A percentile compares a stretch with the other conserved stretches of the same genome.
phyloP scores from a whole-genome alignment of 2,329 filamentous ascomycete species.

The Xylariaceae sp. region DNA sequence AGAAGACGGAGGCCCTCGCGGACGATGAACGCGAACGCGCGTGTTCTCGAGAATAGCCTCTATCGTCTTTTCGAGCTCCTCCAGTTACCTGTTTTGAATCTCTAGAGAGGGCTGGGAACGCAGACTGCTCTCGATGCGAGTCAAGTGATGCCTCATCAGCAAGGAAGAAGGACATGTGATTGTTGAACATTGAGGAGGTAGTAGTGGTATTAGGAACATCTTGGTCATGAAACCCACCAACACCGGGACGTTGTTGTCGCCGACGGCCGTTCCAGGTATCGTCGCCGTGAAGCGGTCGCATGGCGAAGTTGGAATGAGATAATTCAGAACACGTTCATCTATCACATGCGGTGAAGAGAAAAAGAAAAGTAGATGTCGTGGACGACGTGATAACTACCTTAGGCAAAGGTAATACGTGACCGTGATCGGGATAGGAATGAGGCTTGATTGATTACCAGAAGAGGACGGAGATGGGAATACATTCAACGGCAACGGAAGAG shows the following conservation, averaged over 20 bases:
- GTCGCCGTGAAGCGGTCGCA: conserved; percentile 44
- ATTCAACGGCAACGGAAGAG: conserved; percentile 3
- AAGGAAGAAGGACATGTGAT: conserved; percentile 49
- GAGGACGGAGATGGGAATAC: not conserved
- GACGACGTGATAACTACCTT: not conserved
- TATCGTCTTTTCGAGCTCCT: conserved; percentile 22
- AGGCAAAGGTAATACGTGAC: not conserved
- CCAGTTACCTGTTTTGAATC: conserved; percentile 31
- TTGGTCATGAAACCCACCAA: conserved; percentile 34
- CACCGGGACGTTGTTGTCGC: conserved; percentile 36
- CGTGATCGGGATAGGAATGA: not conserved
- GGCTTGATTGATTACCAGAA: not conserved
- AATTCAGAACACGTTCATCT: not conserved
- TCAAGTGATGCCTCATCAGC: conserved; percentile 46
- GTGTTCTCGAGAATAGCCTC: conserved; percentile 18
- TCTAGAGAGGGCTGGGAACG: conserved; percentile 27
- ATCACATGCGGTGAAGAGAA: conserved; percentile 4
- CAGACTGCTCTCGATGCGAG: conserved; percentile 33
- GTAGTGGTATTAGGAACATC: conserved; percentile 10
- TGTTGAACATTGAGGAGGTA: conserved; percentile 31
- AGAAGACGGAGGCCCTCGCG: conserved; percentile 29
- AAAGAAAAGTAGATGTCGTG: not conserved
- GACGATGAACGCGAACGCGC: conserved; percentile 27
- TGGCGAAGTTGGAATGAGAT: conserved; percentile 20
- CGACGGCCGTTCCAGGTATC: conserved; percentile 37